Base-by-base conservation (phyloP, 345 rosid genomes). In the Arabis alpina region DNA sequence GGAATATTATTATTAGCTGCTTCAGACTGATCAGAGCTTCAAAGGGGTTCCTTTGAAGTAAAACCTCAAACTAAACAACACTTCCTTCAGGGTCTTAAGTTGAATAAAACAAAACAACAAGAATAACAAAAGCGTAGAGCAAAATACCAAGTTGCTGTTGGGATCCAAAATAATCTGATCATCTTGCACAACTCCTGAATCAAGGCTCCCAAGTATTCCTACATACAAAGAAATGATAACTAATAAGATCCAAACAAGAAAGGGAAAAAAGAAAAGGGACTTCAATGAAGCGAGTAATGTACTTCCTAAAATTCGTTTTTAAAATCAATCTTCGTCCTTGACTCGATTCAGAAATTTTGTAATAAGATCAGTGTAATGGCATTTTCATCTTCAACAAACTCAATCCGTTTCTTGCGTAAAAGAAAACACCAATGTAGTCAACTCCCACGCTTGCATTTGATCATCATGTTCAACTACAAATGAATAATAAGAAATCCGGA, bases 81-180 rank as follows among this genome's bases (percentile, higher is more conserved):
- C n/a, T n/a, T n/a, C n/a, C n/a, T n/a, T n/a, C n/a, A n/a, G n/a
- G n/a, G n/a, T n/a, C n/a, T n/a, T n/a, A n/a, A n/a, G n/a, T n/a
- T n/a, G n/a, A n/a, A n/a, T n/a, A n/a, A n/a, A n/a, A n/a, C n/a
- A n/a, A n/a, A n/a, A n/a, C n/a, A n/a, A n/a, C n/a, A n/a, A n/a
- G 19, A 58, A 19, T 57, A 45, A 27, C 14, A 60, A 60, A 47
- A 53, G 16, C 13, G 13, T 15, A 54, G 25, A 52, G 41, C 57
- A 57, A 40, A 65, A 62, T 82, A 94, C 99, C 72, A 94, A 79
- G 65, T 68, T 83, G 79, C 97, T 88, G 61, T 72, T 94, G 4
- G 93, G 91, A 56, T 94, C 99, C 87, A 94, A 81, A 64, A 86
- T 76, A 67, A 84, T 84, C 76, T 91, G 98, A 56, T 82, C 95